Conservation (phyloP, 1,284 basidiomycete species). For the Rhizopogon hawkerae region DNA sequence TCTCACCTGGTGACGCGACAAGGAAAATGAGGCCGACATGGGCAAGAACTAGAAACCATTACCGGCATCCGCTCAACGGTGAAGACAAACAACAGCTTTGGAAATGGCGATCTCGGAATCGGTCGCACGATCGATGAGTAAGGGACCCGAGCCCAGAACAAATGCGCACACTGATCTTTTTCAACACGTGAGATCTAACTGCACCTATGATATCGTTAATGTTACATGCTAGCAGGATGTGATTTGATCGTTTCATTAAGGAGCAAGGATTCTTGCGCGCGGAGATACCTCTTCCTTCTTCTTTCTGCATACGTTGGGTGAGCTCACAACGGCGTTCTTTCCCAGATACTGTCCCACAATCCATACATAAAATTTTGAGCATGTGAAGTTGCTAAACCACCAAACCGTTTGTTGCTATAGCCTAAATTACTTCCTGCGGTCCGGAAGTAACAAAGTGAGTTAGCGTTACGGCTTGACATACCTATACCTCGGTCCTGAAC, state of each 20-base stretch:
- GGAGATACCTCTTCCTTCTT: slow-evolving; percentile 12
- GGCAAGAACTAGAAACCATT: slow-evolving; percentile 22
- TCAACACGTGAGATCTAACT: background rate
- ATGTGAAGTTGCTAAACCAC: slow-evolving; percentile 18
- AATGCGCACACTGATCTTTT: background rate
- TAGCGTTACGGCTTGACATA: background rate
- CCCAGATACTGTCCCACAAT: slow-evolving; percentile 22
- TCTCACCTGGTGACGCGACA: slow-evolving; percentile 26
- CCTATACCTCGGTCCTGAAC: slow-evolving; percentile 1
- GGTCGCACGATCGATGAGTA: slow-evolving; percentile 23
- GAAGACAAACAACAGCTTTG: slow-evolving; percentile 23
- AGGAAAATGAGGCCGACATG: slow-evolving; percentile 18
- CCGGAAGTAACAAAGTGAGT: slow-evolving; percentile 5
- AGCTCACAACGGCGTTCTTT: slow-evolving; percentile 29
- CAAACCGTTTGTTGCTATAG: slow-evolving; percentile 6
- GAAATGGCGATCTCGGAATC: slow-evolving; percentile 7
- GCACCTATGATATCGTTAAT: background rate
- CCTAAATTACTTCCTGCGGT: slow-evolving; percentile 6
- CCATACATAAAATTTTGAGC: slow-evolving; percentile 16
- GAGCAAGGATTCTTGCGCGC: slow-evolving; percentile 1
- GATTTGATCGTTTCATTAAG: slow-evolving; percentile 5
- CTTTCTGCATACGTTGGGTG: slow-evolving; percentile 12
- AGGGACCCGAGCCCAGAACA: slow-evolving; percentile 5
- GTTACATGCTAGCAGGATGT: slow-evolving; percentile 1
- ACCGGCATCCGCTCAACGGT: slow-evolving; percentile 24